Evolutionary conservation across 23 red algal genomes (phyloP).

Genomic region (Gracilaria caudata): DNA sequence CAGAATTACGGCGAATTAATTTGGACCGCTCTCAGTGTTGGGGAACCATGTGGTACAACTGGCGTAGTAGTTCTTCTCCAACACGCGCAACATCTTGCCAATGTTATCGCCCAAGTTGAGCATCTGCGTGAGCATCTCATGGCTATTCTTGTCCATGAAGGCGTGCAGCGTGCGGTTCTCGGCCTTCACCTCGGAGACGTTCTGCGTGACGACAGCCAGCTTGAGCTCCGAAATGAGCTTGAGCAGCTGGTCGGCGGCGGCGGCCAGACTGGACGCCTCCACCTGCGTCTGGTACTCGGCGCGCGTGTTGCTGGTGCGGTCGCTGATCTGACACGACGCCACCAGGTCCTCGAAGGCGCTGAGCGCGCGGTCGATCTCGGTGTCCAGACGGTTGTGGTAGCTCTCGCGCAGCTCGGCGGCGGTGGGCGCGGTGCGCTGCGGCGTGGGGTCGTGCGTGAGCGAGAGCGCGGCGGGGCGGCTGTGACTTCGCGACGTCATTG

Average conservation of each 20-base stretch:
- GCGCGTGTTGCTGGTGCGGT: slow-evolving; percentile 40
- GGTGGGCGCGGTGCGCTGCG: slow-evolving; percentile 20
- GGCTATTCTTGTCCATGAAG: slow-evolving; percentile 33
- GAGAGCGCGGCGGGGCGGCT: background rate
- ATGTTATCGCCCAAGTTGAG: slow-evolving; percentile 24
- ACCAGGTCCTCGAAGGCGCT: slow-evolving; percentile 43
- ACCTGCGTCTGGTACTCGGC: slow-evolving; percentile 60
- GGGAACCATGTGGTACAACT: slow-evolving; percentile 30
- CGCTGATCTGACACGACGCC: slow-evolving; percentile 41
- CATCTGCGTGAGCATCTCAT: slow-evolving; percentile 33
- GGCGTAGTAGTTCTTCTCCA: slow-evolving; percentile 75
- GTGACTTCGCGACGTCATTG: slow-evolving; percentile 13
- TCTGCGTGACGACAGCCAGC: slow-evolving; percentile 60
- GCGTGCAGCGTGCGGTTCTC: slow-evolving; percentile 27
- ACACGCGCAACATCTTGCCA: slow-evolving; percentile 1
- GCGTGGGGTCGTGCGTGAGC: background rate
- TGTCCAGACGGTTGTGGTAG: slow-evolving; percentile 58
- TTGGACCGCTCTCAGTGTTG: background rate
- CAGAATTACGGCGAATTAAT: slow-evolving; percentile 2
- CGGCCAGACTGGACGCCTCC: slow-evolving; percentile 43
- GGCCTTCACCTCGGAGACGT: slow-evolving; percentile 24
- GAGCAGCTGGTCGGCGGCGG: slow-evolving; percentile 56
- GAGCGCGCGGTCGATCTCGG: slow-evolving; percentile 43
- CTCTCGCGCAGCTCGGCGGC: slow-evolving; percentile 54
- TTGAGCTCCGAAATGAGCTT: slow-evolving; percentile 66